Evolutionary conservation across 768 basidiomycete genomes (phyloP).

Genomic region (Kwoniella pini): DNA sequence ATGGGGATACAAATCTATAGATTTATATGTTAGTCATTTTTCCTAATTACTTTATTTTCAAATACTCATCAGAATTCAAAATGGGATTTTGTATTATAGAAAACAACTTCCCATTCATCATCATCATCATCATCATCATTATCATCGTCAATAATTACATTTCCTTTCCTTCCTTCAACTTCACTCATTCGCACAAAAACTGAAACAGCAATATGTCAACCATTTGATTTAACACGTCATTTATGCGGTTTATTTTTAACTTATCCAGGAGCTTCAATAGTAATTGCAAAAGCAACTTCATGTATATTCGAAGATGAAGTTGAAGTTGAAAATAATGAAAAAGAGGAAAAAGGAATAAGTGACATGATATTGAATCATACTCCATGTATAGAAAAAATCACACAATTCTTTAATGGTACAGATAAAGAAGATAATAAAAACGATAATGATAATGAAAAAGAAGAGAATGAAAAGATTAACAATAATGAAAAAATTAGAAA

Average conservation of each 20-base stretch:
- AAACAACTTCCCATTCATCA: background rate
- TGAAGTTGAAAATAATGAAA: background rate
- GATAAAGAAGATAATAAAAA: too few species aligned
- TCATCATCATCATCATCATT: background rate
- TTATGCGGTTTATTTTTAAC: slow-evolving; percentile 18
- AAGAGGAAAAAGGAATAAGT: background rate
- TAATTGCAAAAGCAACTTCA: slow-evolving; percentile 26
- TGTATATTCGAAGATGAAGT: background rate
- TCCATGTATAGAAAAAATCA: too few species aligned
- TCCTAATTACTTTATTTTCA: too few species aligned
- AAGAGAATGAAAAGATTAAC: too few species aligned
- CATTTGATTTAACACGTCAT: background rate
- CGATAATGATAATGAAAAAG: too few species aligned
- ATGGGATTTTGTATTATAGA: too few species aligned
- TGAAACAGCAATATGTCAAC: background rate
- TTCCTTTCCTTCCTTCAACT: too few species aligned
- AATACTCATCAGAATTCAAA: too few species aligned
- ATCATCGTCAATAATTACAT: background rate
- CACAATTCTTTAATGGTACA: too few species aligned
- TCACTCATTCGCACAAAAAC: background rate
- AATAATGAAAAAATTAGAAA: background rate
- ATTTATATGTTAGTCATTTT: slow-evolving; percentile 31
- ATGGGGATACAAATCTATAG: slow-evolving; percentile 77
- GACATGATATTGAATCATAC: background rate
- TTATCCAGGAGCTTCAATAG: slow-evolving; percentile 22